Evolutionary conservation across 1,139 yeast genomes (phyloP), one percentile per base, ranked within the genome.

Genomic region (Candida tropicalis): DNA sequence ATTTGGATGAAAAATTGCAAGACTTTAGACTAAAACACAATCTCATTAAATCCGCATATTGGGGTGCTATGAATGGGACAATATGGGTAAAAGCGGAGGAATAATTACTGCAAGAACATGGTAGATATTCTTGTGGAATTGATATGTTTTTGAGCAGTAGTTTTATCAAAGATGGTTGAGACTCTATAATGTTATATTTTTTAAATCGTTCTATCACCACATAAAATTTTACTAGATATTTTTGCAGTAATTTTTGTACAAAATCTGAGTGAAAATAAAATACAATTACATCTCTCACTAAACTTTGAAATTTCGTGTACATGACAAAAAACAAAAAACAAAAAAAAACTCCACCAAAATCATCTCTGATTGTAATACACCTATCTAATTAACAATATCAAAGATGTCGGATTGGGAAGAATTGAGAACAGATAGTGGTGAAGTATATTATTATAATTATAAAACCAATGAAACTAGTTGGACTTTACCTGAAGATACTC

Each of bases 391-490:
- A 13, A 23, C 8, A 4, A 17, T 9, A 22, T n/a, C 24, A 2
- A 23, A 15, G 3, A 47, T 49, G 52, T 28, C 45, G 6, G 46
- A 45, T 43, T 89, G 97, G 97, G 82, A 79, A 59, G 77, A 81
- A 48, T 76, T 79, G 16, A 68, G 68, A 32, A 89, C 85, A 52
- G 79, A 77, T 10, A 79, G 80, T 32, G 95, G 95, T 0, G 73
- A 84, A 33, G 69, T 70, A 1, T 91, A 90, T 65, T 90, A 85
- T 62, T 87, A 81, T 61, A 82, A 90, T 52, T 48, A 77, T 0
- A 72, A 59, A 29, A 85, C 95, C 0, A 77, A 81, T 42, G 82
- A 82, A 54, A 83, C 96, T 0, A 79, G 84, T 38, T 90, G 97
- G 96, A 87, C 85, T 7, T 79, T 82, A 50, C 97, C 97, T 0